These are phyloP conservation scores for Hypoxylon rickii DNA, from an alignment of 495 filamentous ascomycete species.

Conservation along the genomic window DNA sequence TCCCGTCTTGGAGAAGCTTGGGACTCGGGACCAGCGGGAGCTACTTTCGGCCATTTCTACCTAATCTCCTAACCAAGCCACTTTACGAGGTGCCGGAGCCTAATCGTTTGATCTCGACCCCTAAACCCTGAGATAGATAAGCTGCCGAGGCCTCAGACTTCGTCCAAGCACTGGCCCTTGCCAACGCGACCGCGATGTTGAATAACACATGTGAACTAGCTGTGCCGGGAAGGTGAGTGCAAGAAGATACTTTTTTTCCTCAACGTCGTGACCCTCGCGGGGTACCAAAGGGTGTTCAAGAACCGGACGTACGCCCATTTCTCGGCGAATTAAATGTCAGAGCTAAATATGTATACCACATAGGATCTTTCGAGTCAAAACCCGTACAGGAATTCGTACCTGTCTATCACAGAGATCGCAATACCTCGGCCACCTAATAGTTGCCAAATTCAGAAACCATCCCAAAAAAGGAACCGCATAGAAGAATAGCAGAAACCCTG, in stretches of 20 bases:
- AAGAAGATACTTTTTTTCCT: conserved; percentile 13
- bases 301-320: conserved; percentile 5
- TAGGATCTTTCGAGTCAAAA: conserved; percentile 3
- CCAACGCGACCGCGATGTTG: conserved; percentile 2
- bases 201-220: conserved; percentile 26
- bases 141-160: conserved; percentile 24
- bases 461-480: conserved; percentile 16
- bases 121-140: not conserved
- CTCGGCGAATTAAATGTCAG: conserved; percentile 6
- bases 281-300: not conserved
- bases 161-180: conserved; percentile 7
- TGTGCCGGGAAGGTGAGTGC: conserved; percentile 19
- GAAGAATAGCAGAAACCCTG: conserved; percentile 2
- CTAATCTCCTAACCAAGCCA: not conserved
- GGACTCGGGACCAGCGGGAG: conserved; percentile 25
- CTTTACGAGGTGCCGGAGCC: conserved; percentile 12
- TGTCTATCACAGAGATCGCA: conserved; percentile 4
- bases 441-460: conserved; percentile 1
- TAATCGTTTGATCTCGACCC: conserved; percentile 10
- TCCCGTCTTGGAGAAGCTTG: conserved; percentile 21
- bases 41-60: conserved; percentile 14
- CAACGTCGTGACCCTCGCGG: conserved; percentile 7
- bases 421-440: too few species aligned
- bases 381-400: not conserved
- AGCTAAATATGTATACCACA: conserved; percentile 7